A percentile compares a stretch with the other conserved stretches of the same genome.
Conservation (phyloP, 768 basidiomycete species). For the Tricholoma matsutake region DNA sequence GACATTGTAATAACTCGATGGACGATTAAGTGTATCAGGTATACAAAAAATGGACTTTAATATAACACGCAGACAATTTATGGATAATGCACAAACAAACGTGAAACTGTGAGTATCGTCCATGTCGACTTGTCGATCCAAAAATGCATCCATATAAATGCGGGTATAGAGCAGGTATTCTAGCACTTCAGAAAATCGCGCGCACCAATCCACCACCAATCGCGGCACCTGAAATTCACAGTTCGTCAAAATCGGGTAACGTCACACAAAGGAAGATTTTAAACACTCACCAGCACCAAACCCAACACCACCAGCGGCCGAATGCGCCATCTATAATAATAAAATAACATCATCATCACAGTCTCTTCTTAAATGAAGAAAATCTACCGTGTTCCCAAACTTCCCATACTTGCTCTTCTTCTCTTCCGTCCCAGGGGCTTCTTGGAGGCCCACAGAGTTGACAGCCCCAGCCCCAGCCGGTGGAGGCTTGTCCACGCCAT, state of each 20-base stretch:
- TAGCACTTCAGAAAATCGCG: slow-evolving; percentile 28
- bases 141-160: neutral
- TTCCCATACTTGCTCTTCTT: slow-evolving; percentile 52
- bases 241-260: neutral
- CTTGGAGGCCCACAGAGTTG: slow-evolving; percentile 18
- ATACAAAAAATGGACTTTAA: neutral
- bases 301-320: slow-evolving; percentile 64
- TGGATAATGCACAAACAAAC: too few relatives aligned
- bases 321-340: slow-evolving; percentile 41
- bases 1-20: neutral
- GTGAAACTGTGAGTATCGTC: too few relatives aligned
- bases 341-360: slow-evolving; percentile 1
- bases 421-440: slow-evolving; percentile 29
- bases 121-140: neutral
- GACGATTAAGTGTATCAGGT: neutral
- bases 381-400: slow-evolving; percentile 49
- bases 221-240: slow-evolving; percentile 23
- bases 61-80: neutral
- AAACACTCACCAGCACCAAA: slow-evolving; percentile 61
- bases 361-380: neutral
- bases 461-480: slow-evolving; percentile 3
- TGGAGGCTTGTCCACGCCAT: slow-evolving; percentile 7
- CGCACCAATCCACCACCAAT: slow-evolving; percentile 33
- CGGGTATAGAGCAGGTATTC: neutral
- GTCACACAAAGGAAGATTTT: neutral